phyloP scores from a whole-genome alignment of 2,329 filamentous ascomycete species.

The Fusarium nodosum region DNA sequence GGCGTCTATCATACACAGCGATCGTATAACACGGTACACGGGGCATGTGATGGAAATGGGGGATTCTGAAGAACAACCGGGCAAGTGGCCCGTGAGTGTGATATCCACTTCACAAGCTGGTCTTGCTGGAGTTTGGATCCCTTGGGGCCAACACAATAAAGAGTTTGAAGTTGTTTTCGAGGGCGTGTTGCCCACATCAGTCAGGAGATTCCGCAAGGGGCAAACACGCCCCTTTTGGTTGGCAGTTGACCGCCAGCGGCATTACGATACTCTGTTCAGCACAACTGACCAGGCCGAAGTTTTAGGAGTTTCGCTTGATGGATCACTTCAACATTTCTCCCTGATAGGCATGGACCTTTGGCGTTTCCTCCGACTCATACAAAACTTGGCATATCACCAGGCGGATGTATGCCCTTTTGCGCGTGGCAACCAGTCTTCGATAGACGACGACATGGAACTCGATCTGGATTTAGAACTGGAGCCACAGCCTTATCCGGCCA shows the following conservation, averaged over 20 bases:
- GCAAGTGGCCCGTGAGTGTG: conserved; percentile 60
- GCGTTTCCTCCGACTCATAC: conserved; percentile 78
- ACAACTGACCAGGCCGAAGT: conserved; percentile 64
- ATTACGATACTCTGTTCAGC: conserved; percentile 60
- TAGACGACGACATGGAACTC: conserved; percentile 20
- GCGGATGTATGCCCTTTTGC: conserved; percentile 64
- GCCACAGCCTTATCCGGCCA: conserved; percentile 58
- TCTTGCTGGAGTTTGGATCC: conserved; percentile 66
- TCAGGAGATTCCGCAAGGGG: conserved; percentile 68
- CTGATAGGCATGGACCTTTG: conserved; percentile 73
- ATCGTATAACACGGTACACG: conserved; percentile 60
- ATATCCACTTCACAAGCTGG: conserved; percentile 63
- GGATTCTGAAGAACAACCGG: conserved; percentile 44
- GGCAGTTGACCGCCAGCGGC: conserved; percentile 51
- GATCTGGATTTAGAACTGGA: conserved; percentile 46
- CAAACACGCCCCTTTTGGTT: conserved; percentile 68
- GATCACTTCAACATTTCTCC: conserved; percentile 77
- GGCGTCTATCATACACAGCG: conserved; percentile 61
- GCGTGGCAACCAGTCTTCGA: conserved; percentile 19
- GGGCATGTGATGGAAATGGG: conserved; percentile 64
- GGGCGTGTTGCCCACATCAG: conserved; percentile 67
- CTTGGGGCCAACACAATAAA: conserved; percentile 57
- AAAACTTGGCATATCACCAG: conserved; percentile 72
- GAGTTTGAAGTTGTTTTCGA: conserved; percentile 67
- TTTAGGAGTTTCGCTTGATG: conserved; percentile 77